Conservation (phyloP, 2,329 filamentous ascomycete species). For the Ascochyta viciae-villosae region DNA sequence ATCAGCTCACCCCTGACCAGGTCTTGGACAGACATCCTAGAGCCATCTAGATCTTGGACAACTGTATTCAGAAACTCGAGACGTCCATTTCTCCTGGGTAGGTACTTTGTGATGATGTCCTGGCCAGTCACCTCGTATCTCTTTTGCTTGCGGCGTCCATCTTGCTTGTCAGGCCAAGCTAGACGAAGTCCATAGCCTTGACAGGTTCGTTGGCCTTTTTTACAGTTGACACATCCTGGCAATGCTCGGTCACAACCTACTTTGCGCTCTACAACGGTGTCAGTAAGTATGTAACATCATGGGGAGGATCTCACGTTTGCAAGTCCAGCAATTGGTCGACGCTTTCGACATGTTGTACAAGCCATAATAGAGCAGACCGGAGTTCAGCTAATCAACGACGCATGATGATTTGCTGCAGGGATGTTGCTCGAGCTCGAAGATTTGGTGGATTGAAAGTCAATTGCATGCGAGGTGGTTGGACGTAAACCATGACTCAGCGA, state of each 20-base stretch:
- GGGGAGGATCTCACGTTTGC: conserved; percentile 47
- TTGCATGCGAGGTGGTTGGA: background rate
- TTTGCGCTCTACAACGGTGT: conserved; percentile 51
- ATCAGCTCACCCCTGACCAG: background rate
- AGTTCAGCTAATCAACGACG: background rate
- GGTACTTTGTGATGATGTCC: background rate
- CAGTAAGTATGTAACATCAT: conserved; percentile 17
- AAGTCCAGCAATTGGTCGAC: conserved; percentile 51
- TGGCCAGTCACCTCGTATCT: conserved; percentile 35
- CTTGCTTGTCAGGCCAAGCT: conserved; percentile 57
- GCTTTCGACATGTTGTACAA: conserved; percentile 16
- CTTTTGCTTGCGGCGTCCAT: conserved; percentile 53
- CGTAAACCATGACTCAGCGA: conserved; percentile 9
- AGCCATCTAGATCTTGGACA: conserved; percentile 20
- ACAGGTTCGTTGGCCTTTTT: conserved; percentile 52
- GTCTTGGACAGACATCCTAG: conserved; percentile 1
- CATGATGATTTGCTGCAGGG: no score
- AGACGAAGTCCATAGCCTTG: conserved; percentile 57
- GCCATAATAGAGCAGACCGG: background rate
- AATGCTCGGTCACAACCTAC: conserved; percentile 56
- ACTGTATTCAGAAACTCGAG: conserved; percentile 30
- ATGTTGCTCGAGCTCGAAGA: no score
- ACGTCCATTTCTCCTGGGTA: conserved; percentile 6
- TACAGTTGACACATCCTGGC: conserved; percentile 56
- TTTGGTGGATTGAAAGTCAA: background rate